These are phyloP conservation scores for Sarocladium brachiariae DNA, from an alignment of 2,329 filamentous ascomycete genomes.

Conservation along the genomic window DNA sequence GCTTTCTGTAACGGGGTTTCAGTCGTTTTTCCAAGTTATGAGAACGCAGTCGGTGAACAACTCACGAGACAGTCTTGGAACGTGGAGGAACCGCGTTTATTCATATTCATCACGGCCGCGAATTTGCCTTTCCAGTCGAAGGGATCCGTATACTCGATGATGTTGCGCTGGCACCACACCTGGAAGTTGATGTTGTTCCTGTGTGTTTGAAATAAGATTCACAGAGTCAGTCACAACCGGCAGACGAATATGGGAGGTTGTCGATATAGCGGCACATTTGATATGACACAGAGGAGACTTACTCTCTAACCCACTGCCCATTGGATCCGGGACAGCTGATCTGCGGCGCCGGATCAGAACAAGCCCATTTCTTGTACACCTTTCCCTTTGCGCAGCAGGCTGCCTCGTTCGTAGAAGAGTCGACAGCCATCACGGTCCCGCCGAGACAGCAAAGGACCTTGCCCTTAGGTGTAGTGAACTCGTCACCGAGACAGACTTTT, in stretches of 20 bases:
- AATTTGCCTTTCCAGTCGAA: neutral
- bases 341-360: neutral
- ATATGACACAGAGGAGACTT: neutral
- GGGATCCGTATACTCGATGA: slow-evolving; percentile 4
- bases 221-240: too few relatives aligned
- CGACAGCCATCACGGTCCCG: slow-evolving; percentile 4
- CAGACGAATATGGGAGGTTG: too few relatives aligned
- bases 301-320: neutral
- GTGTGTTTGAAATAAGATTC: neutral
- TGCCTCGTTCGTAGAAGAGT: neutral
- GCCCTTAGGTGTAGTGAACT: slow-evolving; percentile 4
- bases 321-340: neutral
- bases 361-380: slow-evolving; percentile 6
- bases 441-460: neutral
- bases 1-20: too few relatives aligned
- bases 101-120: neutral
- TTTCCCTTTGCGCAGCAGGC: neutral
- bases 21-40: too few relatives aligned
- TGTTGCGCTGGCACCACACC: slow-evolving; percentile 4
- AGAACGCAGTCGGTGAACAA: neutral
- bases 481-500: slow-evolving; percentile 2
- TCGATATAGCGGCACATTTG: too few relatives aligned
- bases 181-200: slow-evolving; percentile 4
- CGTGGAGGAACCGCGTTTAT: neutral
- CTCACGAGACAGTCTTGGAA: slow-evolving; percentile 6